Percentiles rank a stretch among this genome's conserved stretches.
Conservation (phyloP, 306 rosid genomes). For the Cucumis hystrix region DNA sequence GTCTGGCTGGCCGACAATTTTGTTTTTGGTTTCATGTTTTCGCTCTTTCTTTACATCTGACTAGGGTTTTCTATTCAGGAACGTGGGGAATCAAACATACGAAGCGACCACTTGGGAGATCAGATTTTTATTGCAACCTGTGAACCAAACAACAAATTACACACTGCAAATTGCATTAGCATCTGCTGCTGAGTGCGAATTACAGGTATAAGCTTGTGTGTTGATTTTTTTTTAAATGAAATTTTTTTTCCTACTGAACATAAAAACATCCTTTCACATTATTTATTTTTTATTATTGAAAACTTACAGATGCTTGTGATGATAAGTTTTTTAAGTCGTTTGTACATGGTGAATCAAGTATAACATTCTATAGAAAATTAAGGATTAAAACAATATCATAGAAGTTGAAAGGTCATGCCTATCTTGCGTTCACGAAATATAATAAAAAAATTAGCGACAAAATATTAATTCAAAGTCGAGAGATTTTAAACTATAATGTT, state of each 20-base stretch:
- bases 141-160: conserved; percentile 18
- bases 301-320: not conserved
- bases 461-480: not conserved
- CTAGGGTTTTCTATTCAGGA: conserved; percentile 4
- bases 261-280: not conserved
- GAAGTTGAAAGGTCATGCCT: not conserved
- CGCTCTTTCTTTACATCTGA: not conserved
- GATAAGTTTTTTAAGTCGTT: not conserved
- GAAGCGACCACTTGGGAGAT: conserved; percentile 60
- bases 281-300: not conserved
- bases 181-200: conserved; percentile 21
- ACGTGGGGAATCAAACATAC: conserved; percentile 8
- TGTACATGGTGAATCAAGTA: not conserved
- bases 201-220: conserved; percentile 28
- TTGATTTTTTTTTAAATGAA: not conserved
- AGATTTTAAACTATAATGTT: not conserved
- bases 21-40: not conserved
- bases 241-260: not conserved
- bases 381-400: not conserved
- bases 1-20: not conserved
- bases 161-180: conserved; percentile 70
- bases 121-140: conserved; percentile 22
- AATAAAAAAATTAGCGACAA: not conserved
- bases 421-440: not conserved
- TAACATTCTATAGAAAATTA: too few relatives aligned